Evolutionary conservation across 495 filamentous ascomycete genomes (phyloP), one percentile per base, ranked within the genome.

Genomic region (Usnea hakonensis): DNA sequence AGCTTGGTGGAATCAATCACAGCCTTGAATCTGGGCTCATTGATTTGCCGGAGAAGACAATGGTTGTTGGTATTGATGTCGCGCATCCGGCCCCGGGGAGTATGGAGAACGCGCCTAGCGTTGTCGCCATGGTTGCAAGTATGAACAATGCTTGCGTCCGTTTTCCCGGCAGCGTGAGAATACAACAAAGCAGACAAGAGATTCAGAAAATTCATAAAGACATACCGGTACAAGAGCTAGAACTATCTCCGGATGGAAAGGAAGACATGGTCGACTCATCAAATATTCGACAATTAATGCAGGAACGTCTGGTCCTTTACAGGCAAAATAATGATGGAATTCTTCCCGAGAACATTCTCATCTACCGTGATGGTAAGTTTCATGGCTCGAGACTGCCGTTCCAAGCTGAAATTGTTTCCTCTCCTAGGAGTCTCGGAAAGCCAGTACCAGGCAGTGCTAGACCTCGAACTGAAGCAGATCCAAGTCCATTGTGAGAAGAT

Each of bases 281-380:
- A 36, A 36, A 36, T 11, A 36, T 36, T 36, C 6, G 35, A 36
- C 5, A 11, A n/a, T n/a, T n/a, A n/a, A n/a, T n/a, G n/a, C n/a
- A n/a, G n/a, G n/a, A n/a, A n/a, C n/a, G n/a, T n/a, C 11, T 11
- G 11, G 35, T 11, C 35, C 35, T 36, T 36, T 36, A 11, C 5
- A 36, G 35, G 35, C 35, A n/a, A n/a, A n/a, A n/a, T 36, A 36
- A 11, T 36, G 35, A 5, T 36, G 35, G 11, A 5, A 5, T 36
- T 36, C 11, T 36, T 36, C 35, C n/a, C n/a, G n/a, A n/a, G n/a
- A n/a, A n/a, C n/a, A n/a, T n/a, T n/a, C n/a, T n/a, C n/a, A 81
- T 96, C 37, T 97, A 91, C 76, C 87, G 93, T 41, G 93, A 97
- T 72, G 93, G 93, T 37, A n/a, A n/a, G n/a, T n/a, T n/a, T n/a